Evolutionary conservation across 306 rosid genomes (phyloP), one percentile per base, ranked within the genome.

Genomic region (Mucuna pruriens): DNA sequence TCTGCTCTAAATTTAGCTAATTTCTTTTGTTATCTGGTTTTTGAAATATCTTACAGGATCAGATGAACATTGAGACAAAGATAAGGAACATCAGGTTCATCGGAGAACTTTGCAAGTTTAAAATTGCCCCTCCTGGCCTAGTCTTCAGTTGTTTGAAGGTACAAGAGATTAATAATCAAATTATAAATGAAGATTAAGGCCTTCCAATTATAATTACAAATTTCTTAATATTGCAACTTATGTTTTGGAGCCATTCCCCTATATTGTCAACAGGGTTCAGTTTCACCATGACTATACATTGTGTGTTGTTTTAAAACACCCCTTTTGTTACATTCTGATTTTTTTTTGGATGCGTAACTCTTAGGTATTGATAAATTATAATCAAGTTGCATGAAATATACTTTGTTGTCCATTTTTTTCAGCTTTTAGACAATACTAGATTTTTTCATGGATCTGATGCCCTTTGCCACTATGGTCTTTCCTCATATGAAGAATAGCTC

Each of bases 101-200:
- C 55, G 99, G 99, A 73, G 99, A 96, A 84, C 99, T 93, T 42
- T 96, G 97, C 97, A 96, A 96, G 90, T 96, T 96, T 84, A 96
- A 84, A 84, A 87, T 92, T 69, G 92, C 97, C 52, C 91, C 98
- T 54, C 86, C 98, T 68, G 90, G 98, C 76, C 91, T 93, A 39
- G 97, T 96, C 75, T 96, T 93, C 82, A 90, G 94, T 84, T 96
- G 98, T 92, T 90, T 96, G 90, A 96, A 96, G 99, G 99, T 96
- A 92, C 76, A 72, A 60, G 69, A 69, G 66, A 49, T 46, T 77
- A 67, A 67, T 60, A 61, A 60, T 46, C 62, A 36, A 79, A 54
- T 75, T 39, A 39, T 23, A 39, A 71, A 40, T 42, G 76, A 73
- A 16, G 17, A 54, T 16, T 51, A 72, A 34, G 51, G 23, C 7